Percentiles rank a stretch among this genome's conserved stretches.
These are phyloP conservation scores for Sarocladium strictum DNA, from an alignment of 2,329 filamentous ascomycete species.

Conservation along the genomic window DNA sequence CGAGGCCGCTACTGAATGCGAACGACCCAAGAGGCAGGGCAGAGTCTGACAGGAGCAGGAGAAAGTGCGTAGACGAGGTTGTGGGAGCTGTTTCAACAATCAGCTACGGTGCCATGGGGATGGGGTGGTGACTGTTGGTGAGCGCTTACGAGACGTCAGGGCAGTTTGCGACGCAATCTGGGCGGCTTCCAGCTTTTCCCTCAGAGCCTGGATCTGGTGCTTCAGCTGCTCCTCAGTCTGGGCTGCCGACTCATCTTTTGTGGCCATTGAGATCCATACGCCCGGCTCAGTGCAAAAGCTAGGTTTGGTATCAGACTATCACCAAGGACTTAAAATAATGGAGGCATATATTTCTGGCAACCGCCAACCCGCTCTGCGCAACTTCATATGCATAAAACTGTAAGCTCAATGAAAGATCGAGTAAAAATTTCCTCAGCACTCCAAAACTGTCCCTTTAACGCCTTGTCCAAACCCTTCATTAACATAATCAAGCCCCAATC, in stretches of 20 bases:
- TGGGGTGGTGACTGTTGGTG: background rate
- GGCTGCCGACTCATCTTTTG: conserved; percentile 12
- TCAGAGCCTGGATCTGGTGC: conserved; percentile 52
- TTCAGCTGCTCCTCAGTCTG: conserved; percentile 25
- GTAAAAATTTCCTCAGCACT: background rate
- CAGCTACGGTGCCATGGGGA: background rate
- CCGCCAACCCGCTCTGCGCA: background rate
- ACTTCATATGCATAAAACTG: background rate
- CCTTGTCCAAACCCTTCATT: background rate
- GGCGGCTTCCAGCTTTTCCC: conserved; percentile 24
- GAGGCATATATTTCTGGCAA: background rate
- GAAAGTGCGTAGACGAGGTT: conserved; percentile 47
- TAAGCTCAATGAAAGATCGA: background rate
- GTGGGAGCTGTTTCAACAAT: conserved; percentile 21
- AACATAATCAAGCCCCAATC: background rate
- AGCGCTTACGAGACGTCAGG: background rate
- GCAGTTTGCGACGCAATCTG: conserved; percentile 34
- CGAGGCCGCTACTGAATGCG: conserved; percentile 76
- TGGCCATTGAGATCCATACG: conserved; percentile 20
- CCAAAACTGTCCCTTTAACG: background rate
- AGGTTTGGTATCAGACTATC: background rate
- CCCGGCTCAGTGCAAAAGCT: background rate
- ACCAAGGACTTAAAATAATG: background rate
- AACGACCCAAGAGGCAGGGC: conserved; percentile 80
- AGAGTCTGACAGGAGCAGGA: conserved; percentile 74